Base-by-base conservation (phyloP, 192 early-diverging fungal species). In the Thoreauomyces humboldtii region DNA sequence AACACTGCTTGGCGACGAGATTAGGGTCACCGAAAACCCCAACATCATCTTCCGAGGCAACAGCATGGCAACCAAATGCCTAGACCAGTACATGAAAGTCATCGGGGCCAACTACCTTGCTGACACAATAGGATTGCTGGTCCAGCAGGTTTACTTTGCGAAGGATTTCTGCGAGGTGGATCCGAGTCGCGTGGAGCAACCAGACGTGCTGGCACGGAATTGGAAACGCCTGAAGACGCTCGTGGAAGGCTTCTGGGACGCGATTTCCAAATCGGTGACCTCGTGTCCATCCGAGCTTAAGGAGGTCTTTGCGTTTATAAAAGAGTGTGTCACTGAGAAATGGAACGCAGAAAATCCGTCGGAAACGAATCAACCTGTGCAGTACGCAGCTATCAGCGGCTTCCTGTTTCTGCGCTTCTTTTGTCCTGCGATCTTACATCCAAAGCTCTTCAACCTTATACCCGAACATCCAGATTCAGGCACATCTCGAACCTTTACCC, bases 21-120 rank as follows among this genome's bases (percentile, higher is more conserved):
- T 78, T 28, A 27, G 52, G 15, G 54, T 22, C 0, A 65, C 63
- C 38, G 84, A 79, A 15, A 78, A 81, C 50, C 66, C 73, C 4
- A 84, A 86, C 59, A 85, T 80, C 27, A 60, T 85, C 19, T 86
- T 86, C 64, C 61, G 84, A 44, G 84, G 78, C 11, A 86, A 83
- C 45, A 74, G 77, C 7, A 44, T 85, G 41, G 74, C 81, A 9
- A 85, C 80, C 12, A 86, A 86, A 59, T 55, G 73, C 6, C 43
- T 86, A 7, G 84, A 86, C 44, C 71, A 79, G 56, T 86, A 79
- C 65, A 82, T 86, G 82, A 83, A 86, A 52, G 43, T 67, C 7
- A 36, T 81, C 36, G 84, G 74, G 5, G 52, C 58, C 29, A 61
- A 73, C 1, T 86, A 83, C 47, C 63, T 86, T 15, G 27, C 67